phyloP scores from a whole-genome alignment of 1,139 yeast genomes.

The Ogataea hybrid region DNA sequence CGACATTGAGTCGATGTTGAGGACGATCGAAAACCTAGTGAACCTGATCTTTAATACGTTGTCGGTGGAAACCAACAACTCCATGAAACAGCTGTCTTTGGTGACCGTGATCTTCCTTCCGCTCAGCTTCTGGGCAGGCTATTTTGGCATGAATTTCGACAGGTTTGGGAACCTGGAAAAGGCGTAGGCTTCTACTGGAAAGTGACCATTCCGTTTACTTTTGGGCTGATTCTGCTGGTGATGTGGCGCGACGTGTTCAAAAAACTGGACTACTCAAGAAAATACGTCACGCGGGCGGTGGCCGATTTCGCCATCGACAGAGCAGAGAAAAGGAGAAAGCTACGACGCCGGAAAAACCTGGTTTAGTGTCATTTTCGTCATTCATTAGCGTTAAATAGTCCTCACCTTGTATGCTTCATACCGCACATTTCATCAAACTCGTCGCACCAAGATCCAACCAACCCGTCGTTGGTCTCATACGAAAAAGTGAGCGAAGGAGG shows the following conservation, averaged over 20 bases:
- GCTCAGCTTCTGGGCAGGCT: conserved; percentile 53
- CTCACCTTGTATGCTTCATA: not conserved
- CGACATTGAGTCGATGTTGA: conserved; percentile 50
- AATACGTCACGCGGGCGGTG: conserved; percentile 3
- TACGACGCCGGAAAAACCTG: not conserved
- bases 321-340: conserved; percentile 1
- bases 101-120: conserved; percentile 56
- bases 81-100: conserved; percentile 48
- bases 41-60: conserved; percentile 52
- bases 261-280: conserved; percentile 5
- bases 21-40: conserved; percentile 46
- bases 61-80: conserved; percentile 48
- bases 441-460: conserved; percentile 16
- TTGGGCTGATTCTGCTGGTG: conserved; percentile 35
- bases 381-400: conserved; percentile 1
- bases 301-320: conserved; percentile 6
- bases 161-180: conserved; percentile 44
- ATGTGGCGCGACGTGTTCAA: conserved; percentile 30
- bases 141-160: conserved; percentile 57
- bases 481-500: conserved; percentile 20
- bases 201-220: conserved; percentile 48
- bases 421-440: conserved; percentile 14
- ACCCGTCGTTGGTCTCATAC: conserved; percentile 16
- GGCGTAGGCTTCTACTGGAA: conserved; percentile 48
- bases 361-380: not conserved